Evolutionary conservation across 768 basidiomycete species (phyloP).

Genomic region (Tricholoma flavovirens): DNA sequence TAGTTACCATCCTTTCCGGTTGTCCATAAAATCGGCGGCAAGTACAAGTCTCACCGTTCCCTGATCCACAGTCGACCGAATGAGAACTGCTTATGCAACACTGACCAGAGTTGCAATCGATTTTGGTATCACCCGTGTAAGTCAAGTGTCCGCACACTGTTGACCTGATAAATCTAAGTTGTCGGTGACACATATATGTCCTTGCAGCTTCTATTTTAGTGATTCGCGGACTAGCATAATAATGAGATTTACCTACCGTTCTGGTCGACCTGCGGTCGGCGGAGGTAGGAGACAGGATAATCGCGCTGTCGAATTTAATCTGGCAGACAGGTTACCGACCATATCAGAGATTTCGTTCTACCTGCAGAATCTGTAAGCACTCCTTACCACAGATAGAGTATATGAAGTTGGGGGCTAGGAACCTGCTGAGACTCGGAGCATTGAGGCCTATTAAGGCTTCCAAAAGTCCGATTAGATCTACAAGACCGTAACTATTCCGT

Average conservation of each 20-base stretch:
- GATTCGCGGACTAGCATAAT: slow-evolving; percentile 19
- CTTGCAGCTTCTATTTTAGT: slow-evolving; percentile 16
- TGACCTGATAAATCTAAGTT: slow-evolving; percentile 46
- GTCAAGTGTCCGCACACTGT: slow-evolving; percentile 51
- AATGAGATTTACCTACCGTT: slow-evolving; percentile 21
- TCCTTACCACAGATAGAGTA: slow-evolving; percentile 7
- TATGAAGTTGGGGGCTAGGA: slow-evolving; percentile 1
- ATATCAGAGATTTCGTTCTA: slow-evolving; percentile 23
- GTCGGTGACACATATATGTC: slow-evolving; percentile 67
- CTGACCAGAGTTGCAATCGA: slow-evolving; percentile 44
- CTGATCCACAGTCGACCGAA: slow-evolving; percentile 36
- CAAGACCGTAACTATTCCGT: too few relatives aligned
- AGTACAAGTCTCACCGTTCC: slow-evolving; percentile 7
- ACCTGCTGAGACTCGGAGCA: not conserved
- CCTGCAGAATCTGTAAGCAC: not conserved
- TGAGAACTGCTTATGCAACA: slow-evolving; percentile 50
- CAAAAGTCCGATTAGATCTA: slow-evolving; percentile 14
- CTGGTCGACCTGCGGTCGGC: slow-evolving; percentile 33
- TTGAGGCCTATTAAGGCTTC: slow-evolving; percentile 15
- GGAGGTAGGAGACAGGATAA: slow-evolving; percentile 45
- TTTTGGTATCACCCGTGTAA: slow-evolving; percentile 34
- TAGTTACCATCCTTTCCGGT: slow-evolving; percentile 45
- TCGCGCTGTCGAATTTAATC: slow-evolving; percentile 33
- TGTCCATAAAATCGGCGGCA: slow-evolving; percentile 60
- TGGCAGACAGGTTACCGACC: slow-evolving; percentile 20